Evolutionary conservation across 192 early-diverging fungal genomes (phyloP), one percentile per base, ranked within the genome.

Genomic region (Linnemannia zychae): DNA sequence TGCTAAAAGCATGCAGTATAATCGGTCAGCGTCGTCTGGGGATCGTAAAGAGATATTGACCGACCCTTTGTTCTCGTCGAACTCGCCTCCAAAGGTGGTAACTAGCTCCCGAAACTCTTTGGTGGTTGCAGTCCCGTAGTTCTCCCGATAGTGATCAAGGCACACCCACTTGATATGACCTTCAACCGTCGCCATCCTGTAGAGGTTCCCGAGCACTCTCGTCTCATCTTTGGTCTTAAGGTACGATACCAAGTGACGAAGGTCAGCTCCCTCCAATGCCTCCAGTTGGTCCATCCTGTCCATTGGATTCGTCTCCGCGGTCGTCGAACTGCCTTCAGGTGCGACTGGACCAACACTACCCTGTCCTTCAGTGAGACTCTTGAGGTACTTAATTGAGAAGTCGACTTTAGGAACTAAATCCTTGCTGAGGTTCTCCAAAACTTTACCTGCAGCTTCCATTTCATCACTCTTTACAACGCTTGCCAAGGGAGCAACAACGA

Each of bases 161-260:
- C 77, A 78, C 7, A 78, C 77, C 77, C 77, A 78, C 46, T 78
- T 78, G 70, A 71, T 57, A 22, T 70, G 67, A 1, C 67, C 76
- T 40, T 77, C 76, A 9, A 15, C 1, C 2, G 76, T 77, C 49
- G 57, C 77, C 20, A 44, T 72, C 40, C 69, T 17, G 60, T 72
- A 78, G 0, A 78, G 70, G n/a, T 78, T 72, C 2, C 70, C 77
- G 2, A 72, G 44, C 22, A 60, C 22, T 7, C 76, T 67, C 2
- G 9, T 67, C 67, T 36, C 1, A 24, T 77, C 76, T 5, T 50
- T 53, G 31, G 44, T 40, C 34, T 13, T 38, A 0, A 77, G 34
- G 37, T 28, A 77, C n/a, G 67, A 70, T n/a, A 46, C 34, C 4
- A 77, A 50, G 36, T 77, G 76, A 18, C 76, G 24, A 36, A 77